Percentiles rank a stretch among this genome's conserved stretches.
These are phyloP conservation scores for Rubroboletus pulcherrimus DNA, from an alignment of 768 basidiomycete genomes.

Conservation along the genomic window DNA sequence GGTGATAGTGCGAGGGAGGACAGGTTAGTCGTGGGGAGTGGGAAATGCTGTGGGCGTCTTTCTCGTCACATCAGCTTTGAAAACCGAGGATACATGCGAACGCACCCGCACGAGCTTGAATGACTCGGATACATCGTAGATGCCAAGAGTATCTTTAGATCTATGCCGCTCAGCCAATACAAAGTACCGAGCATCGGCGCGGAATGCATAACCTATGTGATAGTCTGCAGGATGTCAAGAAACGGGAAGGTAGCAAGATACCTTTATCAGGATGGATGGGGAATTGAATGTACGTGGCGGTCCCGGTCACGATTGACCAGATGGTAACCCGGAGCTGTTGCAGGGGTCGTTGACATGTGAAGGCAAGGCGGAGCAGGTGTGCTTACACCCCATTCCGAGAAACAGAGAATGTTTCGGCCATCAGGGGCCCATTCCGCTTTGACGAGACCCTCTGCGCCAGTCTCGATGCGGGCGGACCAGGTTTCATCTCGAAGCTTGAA, in stretches of 20 bases:
- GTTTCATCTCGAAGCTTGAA: slow-evolving; percentile 77
- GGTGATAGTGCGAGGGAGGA: slow-evolving; percentile 75
- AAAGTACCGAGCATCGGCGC: slow-evolving; percentile 79
- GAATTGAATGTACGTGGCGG: slow-evolving; percentile 81
- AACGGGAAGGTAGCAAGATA: slow-evolving; percentile 24
- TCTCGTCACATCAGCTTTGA: slow-evolving; percentile 17
- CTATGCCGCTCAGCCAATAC: slow-evolving; percentile 85
- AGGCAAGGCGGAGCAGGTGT: background rate
- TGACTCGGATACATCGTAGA: slow-evolving; percentile 71
- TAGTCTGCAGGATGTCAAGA: background rate
- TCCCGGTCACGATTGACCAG: slow-evolving; percentile 76
- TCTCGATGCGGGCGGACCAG: slow-evolving; percentile 75
- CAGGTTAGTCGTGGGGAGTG: slow-evolving; percentile 69
- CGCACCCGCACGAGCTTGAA: slow-evolving; percentile 71
- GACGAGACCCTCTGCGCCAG: slow-evolving; percentile 78
- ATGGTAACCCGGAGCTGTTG: slow-evolving; percentile 77
- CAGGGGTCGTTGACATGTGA: slow-evolving; percentile 1
- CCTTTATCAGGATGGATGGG: slow-evolving; percentile 81
- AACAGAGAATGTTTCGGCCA: slow-evolving; percentile 79
- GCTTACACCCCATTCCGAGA: slow-evolving; percentile 92
- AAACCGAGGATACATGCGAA: background rate
- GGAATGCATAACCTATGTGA: slow-evolving; percentile 66
- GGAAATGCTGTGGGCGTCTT: slow-evolving; percentile 62
- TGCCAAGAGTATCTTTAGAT: slow-evolving; percentile 81
- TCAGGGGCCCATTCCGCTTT: slow-evolving; percentile 91